Evolutionary conservation across 768 basidiomycete genomes (phyloP), one percentile per base, ranked within the genome.

Genomic region (Mycena vitilis): DNA sequence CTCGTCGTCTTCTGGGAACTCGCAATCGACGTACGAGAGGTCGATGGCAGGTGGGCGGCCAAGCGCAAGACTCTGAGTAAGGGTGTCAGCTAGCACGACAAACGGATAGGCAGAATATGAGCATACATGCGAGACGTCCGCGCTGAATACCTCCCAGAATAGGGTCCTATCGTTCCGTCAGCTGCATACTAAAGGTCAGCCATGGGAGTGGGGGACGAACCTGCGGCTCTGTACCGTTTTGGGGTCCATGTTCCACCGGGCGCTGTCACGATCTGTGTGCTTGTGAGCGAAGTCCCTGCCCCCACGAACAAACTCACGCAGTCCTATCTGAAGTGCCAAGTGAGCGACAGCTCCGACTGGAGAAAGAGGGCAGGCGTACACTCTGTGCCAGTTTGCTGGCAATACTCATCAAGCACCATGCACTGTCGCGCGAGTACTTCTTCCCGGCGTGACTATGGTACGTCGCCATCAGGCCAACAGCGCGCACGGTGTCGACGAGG

Each of bases 361-460:
- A 23, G 45, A 68, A 60, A 38, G 30, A 65, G 12, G 8, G 37
- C 36, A 12, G 20, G 75, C 80, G 49, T 66, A 83, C 82, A 75
- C 86, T 88, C 76, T 90, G 89, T 12, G 87, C 86, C 40, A 89
- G 70, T 75, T 91, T 90, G n/a, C 85, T 81, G 9, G 88, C 85
- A 34, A 88, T 77, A 66, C 86, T 85, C 81, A 86, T 85, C 5
- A 87, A 74, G 63, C 82, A 84, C 86, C 86, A 87, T 80, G 80
- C 82, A 61, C 79, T 80, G 68, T 84, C 81, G 47, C 85, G 78
- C 0, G 85, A 80, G 67, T 85, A 86, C 66, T 81, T 83, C 81
- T 82, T 91, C 75, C 80, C 88, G 5, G 82, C 83, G n/a, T 83
- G 74, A 65, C 76, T 82, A 65, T 90, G 85, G 75, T 90, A 92